Evolutionary conservation across 495 filamentous ascomycete species (phyloP), one percentile per base, ranked within the genome.

Genomic region (Hypoxylon intermedium): DNA sequence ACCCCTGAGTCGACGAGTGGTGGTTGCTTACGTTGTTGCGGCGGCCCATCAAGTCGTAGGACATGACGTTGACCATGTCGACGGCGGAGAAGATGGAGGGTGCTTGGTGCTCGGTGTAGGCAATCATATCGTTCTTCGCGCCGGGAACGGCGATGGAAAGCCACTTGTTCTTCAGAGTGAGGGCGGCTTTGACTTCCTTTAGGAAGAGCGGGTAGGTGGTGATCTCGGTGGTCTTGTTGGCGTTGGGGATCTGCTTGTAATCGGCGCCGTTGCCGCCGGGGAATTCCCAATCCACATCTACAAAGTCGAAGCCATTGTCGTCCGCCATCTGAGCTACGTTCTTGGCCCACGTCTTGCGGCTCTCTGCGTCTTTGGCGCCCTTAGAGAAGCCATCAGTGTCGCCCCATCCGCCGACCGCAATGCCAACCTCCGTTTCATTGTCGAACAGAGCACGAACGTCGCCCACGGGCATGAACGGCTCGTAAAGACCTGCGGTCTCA

Each of bases 241-340:
- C 64, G 73, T 86, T 87, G 9, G 81, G 80, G 16, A 64, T 73
- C 55, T 78, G 54, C 52, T 80, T 85, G 76, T 86, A 86, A 51
- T 71, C 65, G 6, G 58, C 57, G 34, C 84, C 85, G 60, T 87
- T 87, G 12, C 84, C 85, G 41, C 85, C 85, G 6, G 86, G 85
- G 51, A 84, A 89, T 66, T 89, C 85, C 86, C 86, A 90, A 60
- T 90, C 86, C 46, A 90, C 56, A 30, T 75, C 72, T n/a, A 80
- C 73, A 43, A 83, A 86, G 60, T 88, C 85, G 50, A 84, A 81
- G 2, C 79, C 80, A 5, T 73, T 71, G 3, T 68, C 63, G 1
- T 82, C 70, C 0, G 85, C 57, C 74, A 86, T 82, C 0, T 66
- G 56, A 0, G 78, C 78, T 0, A 87, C 74, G 65, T 86, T 86